These are phyloP conservation scores for Trichocladium uniseriatum DNA, from an alignment of 495 filamentous ascomycete species.

Conservation along the genomic window DNA sequence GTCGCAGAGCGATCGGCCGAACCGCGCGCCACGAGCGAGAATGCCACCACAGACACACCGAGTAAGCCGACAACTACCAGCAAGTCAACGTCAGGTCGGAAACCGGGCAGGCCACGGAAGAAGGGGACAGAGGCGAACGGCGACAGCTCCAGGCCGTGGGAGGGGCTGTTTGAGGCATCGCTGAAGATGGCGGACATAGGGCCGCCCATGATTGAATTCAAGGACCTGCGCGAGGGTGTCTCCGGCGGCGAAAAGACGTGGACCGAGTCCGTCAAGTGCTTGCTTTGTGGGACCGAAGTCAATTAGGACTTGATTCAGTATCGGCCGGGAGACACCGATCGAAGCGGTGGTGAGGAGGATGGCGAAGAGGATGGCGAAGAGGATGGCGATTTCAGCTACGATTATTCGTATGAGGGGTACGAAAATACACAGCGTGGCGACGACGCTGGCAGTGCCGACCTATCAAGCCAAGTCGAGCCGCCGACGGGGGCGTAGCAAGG, in stretches of 20 bases:
- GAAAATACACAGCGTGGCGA: not conserved
- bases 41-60: not conserved
- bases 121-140: slow-evolving; percentile 16
- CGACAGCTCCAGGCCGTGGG: slow-evolving; percentile 31
- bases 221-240: slow-evolving; percentile 34
- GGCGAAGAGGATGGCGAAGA: not conserved
- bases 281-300: slow-evolving; percentile 34
- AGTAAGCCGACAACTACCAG: slow-evolving; percentile 1
- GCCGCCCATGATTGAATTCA: slow-evolving; percentile 33
- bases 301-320: slow-evolving; percentile 18
- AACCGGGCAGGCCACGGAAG: slow-evolving; percentile 20
- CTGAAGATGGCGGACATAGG: slow-evolving; percentile 25
- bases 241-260: slow-evolving; percentile 37
- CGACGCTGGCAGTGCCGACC: not conserved
- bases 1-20: slow-evolving; percentile 6
- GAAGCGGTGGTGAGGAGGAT: not conserved
- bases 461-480: too few species aligned
- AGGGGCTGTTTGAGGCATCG: slow-evolving; percentile 34
- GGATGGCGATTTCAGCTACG: not conserved
- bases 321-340: not conserved
- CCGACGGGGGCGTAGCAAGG: too few species aligned
- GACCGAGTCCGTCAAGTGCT: slow-evolving; percentile 36
- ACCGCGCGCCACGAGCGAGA: slow-evolving; percentile 12
- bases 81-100: slow-evolving; percentile 14
- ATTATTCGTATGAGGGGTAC: not conserved